phyloP scores from a whole-genome alignment of 2,329 filamentous ascomycete species.

The Colletotrichum scovillei region DNA sequence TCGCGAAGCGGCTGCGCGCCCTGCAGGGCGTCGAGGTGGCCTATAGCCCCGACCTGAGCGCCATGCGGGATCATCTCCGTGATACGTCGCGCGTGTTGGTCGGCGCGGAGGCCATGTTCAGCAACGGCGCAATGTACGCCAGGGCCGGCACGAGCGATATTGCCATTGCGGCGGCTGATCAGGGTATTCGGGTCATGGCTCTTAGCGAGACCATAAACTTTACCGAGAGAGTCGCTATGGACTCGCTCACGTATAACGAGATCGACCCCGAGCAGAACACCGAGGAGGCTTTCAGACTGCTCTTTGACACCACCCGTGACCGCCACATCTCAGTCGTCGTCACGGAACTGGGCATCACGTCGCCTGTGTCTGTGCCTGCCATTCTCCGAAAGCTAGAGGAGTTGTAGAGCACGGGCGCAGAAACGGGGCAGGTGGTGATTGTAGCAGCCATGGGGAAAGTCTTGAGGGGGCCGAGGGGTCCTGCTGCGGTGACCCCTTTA shows the following conservation, averaged over 20 bases:
- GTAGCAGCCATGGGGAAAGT: not conserved
- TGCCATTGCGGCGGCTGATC: constrained; percentile 82
- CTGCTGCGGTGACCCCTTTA: not conserved
- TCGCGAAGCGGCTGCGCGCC: constrained; percentile 76
- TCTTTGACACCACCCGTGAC: constrained; percentile 93
- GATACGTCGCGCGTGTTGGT: constrained; percentile 80
- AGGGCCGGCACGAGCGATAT: constrained; percentile 88
- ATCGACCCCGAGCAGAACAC: constrained; percentile 79
- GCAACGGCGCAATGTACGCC: constrained; percentile 91
- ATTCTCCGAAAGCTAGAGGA: constrained; percentile 69
- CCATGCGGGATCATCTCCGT: constrained; percentile 78
- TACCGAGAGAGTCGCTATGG: constrained; percentile 83
- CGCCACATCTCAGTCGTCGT: constrained; percentile 90
- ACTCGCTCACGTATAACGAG: constrained; percentile 95
- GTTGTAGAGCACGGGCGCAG: constrained; percentile 49
- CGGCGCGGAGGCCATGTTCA: constrained; percentile 94
- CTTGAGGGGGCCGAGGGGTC: not conserved
- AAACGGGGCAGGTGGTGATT: not conserved
- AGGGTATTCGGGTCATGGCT: constrained; percentile 84
- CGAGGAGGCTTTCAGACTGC: constrained; percentile 67
- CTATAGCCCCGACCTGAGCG: constrained; percentile 83
- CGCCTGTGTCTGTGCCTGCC: constrained; percentile 84
- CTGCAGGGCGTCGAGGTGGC: constrained; percentile 69
- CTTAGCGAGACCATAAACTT: constrained; percentile 97
- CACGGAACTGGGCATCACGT: constrained; percentile 89